Evolutionary conservation across 495 filamentous ascomycete species (phyloP).

Genomic region (Tuber umbilicatum): DNA sequence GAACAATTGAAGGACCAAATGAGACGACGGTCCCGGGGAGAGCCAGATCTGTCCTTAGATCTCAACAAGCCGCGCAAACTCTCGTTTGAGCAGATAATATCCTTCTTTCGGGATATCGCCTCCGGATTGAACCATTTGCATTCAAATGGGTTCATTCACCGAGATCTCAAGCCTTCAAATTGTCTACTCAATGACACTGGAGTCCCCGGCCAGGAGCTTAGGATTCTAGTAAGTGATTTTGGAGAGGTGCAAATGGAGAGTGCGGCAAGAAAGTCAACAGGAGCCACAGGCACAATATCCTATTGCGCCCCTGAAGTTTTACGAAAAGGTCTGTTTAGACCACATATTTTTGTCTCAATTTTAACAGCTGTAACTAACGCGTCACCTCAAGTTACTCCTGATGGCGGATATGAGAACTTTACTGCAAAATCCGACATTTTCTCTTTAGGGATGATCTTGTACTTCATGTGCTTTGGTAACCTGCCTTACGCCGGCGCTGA

Average conservation of each 20-base stretch:
- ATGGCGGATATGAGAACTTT: constrained; percentile 78
- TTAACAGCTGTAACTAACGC: constrained; percentile 9
- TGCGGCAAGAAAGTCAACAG: constrained; percentile 73
- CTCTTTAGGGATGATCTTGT: constrained; percentile 93
- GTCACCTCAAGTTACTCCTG: constrained; percentile 50
- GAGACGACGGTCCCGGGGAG: constrained; percentile 65
- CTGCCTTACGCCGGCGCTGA: constrained; percentile 81
- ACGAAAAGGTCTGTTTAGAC: constrained; percentile 46
- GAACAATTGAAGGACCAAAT: constrained; percentile 82
- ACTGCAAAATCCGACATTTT: constrained; percentile 95
- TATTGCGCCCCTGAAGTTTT: constrained; percentile 96
- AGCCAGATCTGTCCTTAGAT: constrained; percentile 51
- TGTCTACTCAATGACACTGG: constrained; percentile 60
- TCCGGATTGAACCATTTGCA: constrained; percentile 87
- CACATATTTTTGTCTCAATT: neutral
- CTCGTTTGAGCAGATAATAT: constrained; percentile 85
- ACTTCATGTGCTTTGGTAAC: constrained; percentile 91
- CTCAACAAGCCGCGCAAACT: constrained; percentile 57
- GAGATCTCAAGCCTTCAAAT: constrained; percentile 93
- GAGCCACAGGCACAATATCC: constrained; percentile 90
- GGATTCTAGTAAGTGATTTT: constrained; percentile 91
- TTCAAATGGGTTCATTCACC: constrained; percentile 87
- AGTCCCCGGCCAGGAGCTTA: constrained; percentile 48
- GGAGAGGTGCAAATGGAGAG: constrained; percentile 86
- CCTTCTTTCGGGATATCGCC: constrained; percentile 92